These are phyloP conservation scores for Exophiala bonariae DNA, from an alignment of 2,329 filamentous ascomycete genomes.

Conservation along the genomic window DNA sequence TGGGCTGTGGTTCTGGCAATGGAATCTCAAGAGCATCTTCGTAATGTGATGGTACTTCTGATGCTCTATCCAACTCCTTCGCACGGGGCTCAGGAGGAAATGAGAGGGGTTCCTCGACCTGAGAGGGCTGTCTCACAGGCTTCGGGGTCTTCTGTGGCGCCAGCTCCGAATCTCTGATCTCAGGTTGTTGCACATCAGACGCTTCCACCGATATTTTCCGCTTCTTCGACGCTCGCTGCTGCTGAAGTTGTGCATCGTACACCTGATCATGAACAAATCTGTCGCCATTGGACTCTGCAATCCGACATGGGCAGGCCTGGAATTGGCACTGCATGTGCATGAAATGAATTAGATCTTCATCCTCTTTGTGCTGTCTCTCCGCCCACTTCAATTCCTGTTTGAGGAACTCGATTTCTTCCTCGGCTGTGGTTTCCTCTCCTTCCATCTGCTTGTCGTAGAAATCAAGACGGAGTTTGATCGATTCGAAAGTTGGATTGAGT, in stretches of 20 bases:
- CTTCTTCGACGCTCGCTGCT: conserved; percentile 19
- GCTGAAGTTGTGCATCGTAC: conserved; percentile 28
- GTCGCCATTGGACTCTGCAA: conserved; percentile 43
- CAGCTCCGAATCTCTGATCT: too few species aligned
- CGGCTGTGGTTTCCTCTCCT: conserved; percentile 28
- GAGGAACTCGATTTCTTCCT: conserved; percentile 44
- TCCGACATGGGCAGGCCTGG: conserved; percentile 47
- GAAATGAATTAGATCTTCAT: conserved; percentile 57
- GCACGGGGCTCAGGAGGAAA: conserved; percentile 16
- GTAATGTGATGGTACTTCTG: conserved; percentile 12
- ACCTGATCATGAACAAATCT: conserved; percentile 41
- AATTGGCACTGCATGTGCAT: conserved; percentile 52
- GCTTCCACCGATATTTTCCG: conserved; percentile 15
- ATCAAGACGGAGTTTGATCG: conserved; percentile 12
- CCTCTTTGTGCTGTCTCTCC: conserved; percentile 45
- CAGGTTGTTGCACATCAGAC: neutral
- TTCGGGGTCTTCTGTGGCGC: neutral
- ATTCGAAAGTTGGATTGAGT: conserved; percentile 4
- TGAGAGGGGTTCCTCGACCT: neutral
- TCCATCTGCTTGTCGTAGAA: conserved; percentile 26
- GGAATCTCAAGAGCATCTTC: conserved; percentile 24
- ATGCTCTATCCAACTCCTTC: neutral
- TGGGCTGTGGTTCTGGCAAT: conserved; percentile 21
- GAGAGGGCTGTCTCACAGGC: neutral
- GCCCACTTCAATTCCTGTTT: conserved; percentile 54